Evolutionary conservation across 202 grass and related monocot species (phyloP), one percentile per base, ranked within the genome.

Genomic region (Digitaria exilis): DNA sequence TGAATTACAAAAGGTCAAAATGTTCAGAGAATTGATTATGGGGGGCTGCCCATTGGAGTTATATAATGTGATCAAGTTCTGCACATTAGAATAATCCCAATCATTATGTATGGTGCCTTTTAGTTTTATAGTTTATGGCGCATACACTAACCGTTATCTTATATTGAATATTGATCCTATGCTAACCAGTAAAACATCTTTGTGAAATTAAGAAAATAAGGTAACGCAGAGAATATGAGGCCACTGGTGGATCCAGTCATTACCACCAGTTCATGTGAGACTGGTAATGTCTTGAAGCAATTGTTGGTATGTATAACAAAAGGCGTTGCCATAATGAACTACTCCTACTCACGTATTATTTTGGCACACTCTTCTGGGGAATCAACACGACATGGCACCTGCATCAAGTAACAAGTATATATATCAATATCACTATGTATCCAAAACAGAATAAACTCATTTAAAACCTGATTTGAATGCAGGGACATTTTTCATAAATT

Each of bases 321-420:
- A 77, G 8, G 70, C 55, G 1, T 32, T n/a, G n/a, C n/a, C n/a
- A n/a, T n/a, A n/a, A 67, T 18, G 60, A 85, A 80, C 30, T 21
- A 63, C n/a, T n/a, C n/a, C n/a, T n/a, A n/a, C 86, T 82, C 67
- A 95, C 96, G 7, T 83, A 98, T 95, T 65, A 95, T 86, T 84
- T 88, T 90, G 57, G 96, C 96, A 58, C 92, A 93, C 45, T 95
- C 82, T 85, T 93, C 89, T 64, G 90, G 89, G 92, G 92, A 88
- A 88, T 95, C 82, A 69, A 95, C 62, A 57, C 85, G 89, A 30
- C 96, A 98, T 65, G 90, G 87, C 5, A 64, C 96, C 96, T 98
- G 87, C 6, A 76, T 87, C 75, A 62, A 49, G 37, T 44, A 86
- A 79, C 31, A 74, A 80, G 7, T 64, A 48, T 32, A n/a, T n/a